Conservation (phyloP, 129 eudicot genomes). For the Saposhnikovia divaricata region DNA sequence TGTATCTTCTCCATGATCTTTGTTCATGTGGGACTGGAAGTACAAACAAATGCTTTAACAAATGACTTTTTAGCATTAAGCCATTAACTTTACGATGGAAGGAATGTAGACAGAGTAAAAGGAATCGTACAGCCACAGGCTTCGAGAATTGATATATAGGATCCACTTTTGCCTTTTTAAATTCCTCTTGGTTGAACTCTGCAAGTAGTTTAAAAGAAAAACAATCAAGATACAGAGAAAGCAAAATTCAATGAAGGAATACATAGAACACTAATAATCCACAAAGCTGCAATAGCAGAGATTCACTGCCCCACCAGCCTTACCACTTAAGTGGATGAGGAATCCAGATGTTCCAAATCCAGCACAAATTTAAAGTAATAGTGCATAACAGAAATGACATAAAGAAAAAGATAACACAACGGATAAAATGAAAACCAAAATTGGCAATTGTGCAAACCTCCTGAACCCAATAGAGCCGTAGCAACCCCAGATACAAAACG, state of each 20-base stretch:
- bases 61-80: not conserved
- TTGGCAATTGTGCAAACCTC: constrained; percentile 51
- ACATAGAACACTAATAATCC: not conserved
- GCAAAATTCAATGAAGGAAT: not conserved
- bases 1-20: constrained; percentile 86
- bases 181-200: constrained; percentile 79
- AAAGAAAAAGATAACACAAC: not conserved
- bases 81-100: not conserved
- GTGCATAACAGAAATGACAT: not conserved
- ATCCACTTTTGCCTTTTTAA: constrained; percentile 69
- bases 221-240: not conserved
- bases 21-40: constrained; percentile 92
- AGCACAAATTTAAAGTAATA: not conserved
- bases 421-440: not conserved
- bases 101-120: constrained; percentile 3
- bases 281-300: not conserved
- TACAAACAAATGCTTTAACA: not conserved
- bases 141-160: constrained; percentile 82
- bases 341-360: not conserved
- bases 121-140: constrained; percentile 64
- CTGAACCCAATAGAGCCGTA: constrained; percentile 87
- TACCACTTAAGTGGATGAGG: not conserved
- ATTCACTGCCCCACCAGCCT: not conserved
- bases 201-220: constrained; percentile 14
- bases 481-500: constrained; percentile 99